Conservation (phyloP, 805 yeast genomes). For the Cyberlindnera euphorbiae region DNA sequence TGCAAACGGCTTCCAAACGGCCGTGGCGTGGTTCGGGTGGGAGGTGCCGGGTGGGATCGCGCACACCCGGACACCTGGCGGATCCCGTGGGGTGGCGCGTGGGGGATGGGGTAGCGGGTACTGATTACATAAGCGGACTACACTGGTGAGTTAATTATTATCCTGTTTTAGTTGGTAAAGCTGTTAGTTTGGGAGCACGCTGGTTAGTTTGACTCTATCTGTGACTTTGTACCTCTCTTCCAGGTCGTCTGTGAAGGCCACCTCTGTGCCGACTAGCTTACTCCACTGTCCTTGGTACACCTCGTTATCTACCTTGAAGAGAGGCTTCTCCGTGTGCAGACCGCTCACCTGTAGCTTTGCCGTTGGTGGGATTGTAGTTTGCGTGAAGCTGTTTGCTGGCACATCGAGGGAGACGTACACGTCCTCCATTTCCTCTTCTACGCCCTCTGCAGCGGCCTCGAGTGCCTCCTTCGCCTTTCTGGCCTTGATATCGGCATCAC, state of each 20-base stretch:
- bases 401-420: constrained; percentile 53
- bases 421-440: constrained; percentile 35
- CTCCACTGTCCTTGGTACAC: constrained; percentile 76
- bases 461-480: constrained; percentile 28
- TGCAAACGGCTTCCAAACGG: too few species aligned
- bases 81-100: background rate
- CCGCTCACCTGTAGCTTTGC: constrained; percentile 52
- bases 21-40: too few species aligned
- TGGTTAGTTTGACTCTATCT: constrained; percentile 21
- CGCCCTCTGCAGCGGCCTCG: constrained; percentile 2
- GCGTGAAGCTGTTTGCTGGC: constrained; percentile 33
- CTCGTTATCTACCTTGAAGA: constrained; percentile 51
- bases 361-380: constrained; percentile 31
- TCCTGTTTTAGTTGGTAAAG: too few species aligned
- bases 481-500: constrained; percentile 74
- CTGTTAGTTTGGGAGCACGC: constrained; percentile 18
- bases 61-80: constrained; percentile 5
- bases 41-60: constrained; percentile 1
- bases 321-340: constrained; percentile 47
- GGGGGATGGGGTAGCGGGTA: too few species aligned
- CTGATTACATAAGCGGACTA: too few species aligned
- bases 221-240: constrained; percentile 17
- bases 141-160: too few species aligned
- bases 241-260: constrained; percentile 31
- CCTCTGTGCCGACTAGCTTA: constrained; percentile 72